Evolutionary conservation across 495 filamentous ascomycete species (phyloP), one percentile per base, ranked within the genome.

Genomic region (Tuber borchii): DNA sequence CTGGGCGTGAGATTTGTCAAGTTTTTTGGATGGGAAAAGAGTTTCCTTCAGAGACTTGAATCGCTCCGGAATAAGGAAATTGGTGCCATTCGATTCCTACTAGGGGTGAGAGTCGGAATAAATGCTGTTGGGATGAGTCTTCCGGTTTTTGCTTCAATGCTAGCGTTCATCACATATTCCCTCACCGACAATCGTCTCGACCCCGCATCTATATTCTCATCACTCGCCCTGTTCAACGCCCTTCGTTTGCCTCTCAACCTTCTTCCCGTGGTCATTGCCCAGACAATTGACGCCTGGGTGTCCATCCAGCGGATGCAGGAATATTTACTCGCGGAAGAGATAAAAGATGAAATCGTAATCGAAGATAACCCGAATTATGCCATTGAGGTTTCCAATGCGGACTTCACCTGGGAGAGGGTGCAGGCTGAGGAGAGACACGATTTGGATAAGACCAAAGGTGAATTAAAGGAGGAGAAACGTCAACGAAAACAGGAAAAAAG

Each of bases 1-100:
- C 91, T 93, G 76, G 91, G 91, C 1, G 94, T 97, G 69, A 88
- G 93, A 26, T 97, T 98, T 80, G 94, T 98, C 83, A 98, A 98
- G 83, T 97, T 88, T 84, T 97, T 97, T 82, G 95, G 93, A 12
- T 98, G 95, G 95, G 95, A 98, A 81, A 90, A 87, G 46, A 90
- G 90, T 70, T 98, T 98, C 83, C 85, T 97, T 7, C 85, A 87
- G n/a, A 89, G 93, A 26, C 86, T 98, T 16, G 86, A 87, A 71
- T 86, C 89, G 31, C 91, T 95, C 72, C 89, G 95, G 69, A 86
- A 85, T 43, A 87, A 86, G 69, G 95, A 98, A 82, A 92, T 98
- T 79, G 83, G 86, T 19, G 88, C 90, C 7, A 93, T 97, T 72
- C 93, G 96, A 80, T 85, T 93, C 20, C 83, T 98, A 26, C 85